Evolutionary conservation across 2,329 filamentous ascomycete genomes (phyloP).

Genomic region (Mycosphaerella sp.): DNA sequence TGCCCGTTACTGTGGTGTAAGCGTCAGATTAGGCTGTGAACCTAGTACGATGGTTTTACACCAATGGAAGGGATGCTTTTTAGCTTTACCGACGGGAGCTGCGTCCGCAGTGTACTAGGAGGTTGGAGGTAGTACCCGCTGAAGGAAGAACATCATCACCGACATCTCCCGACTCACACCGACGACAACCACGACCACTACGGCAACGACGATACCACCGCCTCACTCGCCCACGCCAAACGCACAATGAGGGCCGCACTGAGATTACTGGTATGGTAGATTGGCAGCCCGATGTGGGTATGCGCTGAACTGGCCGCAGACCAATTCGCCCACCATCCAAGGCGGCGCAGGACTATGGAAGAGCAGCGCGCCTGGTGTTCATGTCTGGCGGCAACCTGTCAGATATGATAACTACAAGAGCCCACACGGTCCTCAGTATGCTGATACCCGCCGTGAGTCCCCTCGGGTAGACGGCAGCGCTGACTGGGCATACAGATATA

Average conservation of each 20-base stretch:
- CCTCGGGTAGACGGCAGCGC: background rate
- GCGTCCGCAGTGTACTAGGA: too few relatives aligned
- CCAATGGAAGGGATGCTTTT: too few relatives aligned
- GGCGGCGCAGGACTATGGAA: constrained; percentile 14
- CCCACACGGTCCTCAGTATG: constrained; percentile 54
- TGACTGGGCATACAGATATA: constrained; percentile 40
- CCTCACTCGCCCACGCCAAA: background rate
- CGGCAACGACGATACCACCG: background rate
- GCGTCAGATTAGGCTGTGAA: too few relatives aligned
- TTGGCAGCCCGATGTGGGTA: background rate
- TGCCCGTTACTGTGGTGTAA: too few relatives aligned
- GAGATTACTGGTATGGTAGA: constrained; percentile 23
- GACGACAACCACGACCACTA: constrained; percentile 1
- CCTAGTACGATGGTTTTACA: too few relatives aligned
- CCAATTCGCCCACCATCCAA: constrained; percentile 11
- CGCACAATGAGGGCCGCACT: constrained; percentile 30
- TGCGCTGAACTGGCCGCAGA: constrained; percentile 11
- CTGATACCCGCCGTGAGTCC: constrained; percentile 7
- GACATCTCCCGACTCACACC: background rate
- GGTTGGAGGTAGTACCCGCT: too few relatives aligned
- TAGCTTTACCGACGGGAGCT: too few relatives aligned
- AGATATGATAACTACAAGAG: constrained; percentile 49
- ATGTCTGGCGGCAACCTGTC: constrained; percentile 33
- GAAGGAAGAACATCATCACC: too few relatives aligned
- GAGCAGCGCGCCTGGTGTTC: constrained; percentile 21